Evolutionary conservation across 129 eudicot species (phyloP), one percentile per base, ranked within the genome.

Genomic region (Calendula officinalis): DNA sequence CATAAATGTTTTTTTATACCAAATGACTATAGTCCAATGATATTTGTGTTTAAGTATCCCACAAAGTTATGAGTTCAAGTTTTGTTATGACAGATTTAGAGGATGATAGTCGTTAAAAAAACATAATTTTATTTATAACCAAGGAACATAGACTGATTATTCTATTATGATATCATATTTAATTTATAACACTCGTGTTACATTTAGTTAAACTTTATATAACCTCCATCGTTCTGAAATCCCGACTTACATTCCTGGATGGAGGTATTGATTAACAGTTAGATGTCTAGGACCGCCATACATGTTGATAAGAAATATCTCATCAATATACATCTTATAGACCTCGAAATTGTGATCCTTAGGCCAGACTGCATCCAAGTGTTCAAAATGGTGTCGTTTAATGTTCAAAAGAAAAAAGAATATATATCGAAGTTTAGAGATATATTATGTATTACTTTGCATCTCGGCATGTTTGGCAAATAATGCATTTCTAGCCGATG

Each of bases 261-360:
- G 75, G 49, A 92, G 80, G 61, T 92, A 92, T 69, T 92, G 79
- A 59, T 88, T 96, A 69, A 85, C 95, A 0, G 98, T 92, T 13
- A 92, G 78, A 78, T 95, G 96, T 70, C 85, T 92, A 50, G 95
- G 89, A 27, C 98, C 98, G 5, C 98, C 98, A 70, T 62, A 92
- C 83, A 78, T 81, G 33, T 92, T 92, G 55, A 92, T 85, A 91
- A 92, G 44, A 66, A 92, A 92, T 56, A 92, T 85, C 27, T 92
- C 80, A 13, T 85, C 87, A 0, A 92, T 85, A 56, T 88, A 89
- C 38, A 92, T 69, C 46, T 83, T 92, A 76, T 60, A 92, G 56
- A 92, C 66, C 86, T 75, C 82, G 82, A 92, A 92, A 35, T 80
- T 51, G 80, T 92, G 98, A 81, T 70, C 47, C 83, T 85, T 64